Evolutionary conservation across 1,139 yeast genomes (phyloP).

Genomic region (Blastobotrys indianensis): DNA sequence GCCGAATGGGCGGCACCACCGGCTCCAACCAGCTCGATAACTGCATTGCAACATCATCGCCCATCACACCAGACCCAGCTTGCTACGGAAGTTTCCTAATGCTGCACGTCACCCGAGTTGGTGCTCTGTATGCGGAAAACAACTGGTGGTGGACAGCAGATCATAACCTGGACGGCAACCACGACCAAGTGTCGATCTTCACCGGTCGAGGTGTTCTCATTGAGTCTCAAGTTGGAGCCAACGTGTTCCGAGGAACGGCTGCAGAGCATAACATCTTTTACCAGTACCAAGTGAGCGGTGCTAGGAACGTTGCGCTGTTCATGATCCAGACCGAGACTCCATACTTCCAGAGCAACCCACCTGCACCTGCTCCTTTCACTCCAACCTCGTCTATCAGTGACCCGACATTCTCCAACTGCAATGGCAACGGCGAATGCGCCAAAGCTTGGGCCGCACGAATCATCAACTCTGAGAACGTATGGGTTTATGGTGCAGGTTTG

Average conservation of each 20-base stretch:
- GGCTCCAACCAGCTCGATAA: constrained; percentile 9
- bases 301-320: constrained; percentile 10
- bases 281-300: constrained; percentile 12
- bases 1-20: constrained; percentile 14
- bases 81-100: constrained; percentile 11
- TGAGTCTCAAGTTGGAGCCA: constrained; percentile 9
- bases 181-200: constrained; percentile 8
- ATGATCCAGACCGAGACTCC: constrained; percentile 16
- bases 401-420: constrained; percentile 12
- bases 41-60: neutral
- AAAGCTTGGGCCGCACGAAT: constrained; percentile 9
- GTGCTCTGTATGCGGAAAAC: constrained; percentile 13
- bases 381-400: constrained; percentile 7
- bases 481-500: neutral
- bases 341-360: constrained; percentile 14
- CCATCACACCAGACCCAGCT: neutral
- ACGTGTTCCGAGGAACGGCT: constrained; percentile 12
- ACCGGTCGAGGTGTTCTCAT: constrained; percentile 14
- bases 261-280: constrained; percentile 14
- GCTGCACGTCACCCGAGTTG: constrained; percentile 4
- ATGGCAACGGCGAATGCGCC: constrained; percentile 9
- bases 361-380: constrained; percentile 14
- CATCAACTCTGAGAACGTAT: neutral
- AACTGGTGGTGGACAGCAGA: constrained; percentile 16
- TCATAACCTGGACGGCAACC: constrained; percentile 13